Percentiles rank a stretch among this genome's conserved stretches.
Conservation (phyloP, 2,329 filamentous ascomycete genomes). For the Ophiostoma tasmaniense region DNA sequence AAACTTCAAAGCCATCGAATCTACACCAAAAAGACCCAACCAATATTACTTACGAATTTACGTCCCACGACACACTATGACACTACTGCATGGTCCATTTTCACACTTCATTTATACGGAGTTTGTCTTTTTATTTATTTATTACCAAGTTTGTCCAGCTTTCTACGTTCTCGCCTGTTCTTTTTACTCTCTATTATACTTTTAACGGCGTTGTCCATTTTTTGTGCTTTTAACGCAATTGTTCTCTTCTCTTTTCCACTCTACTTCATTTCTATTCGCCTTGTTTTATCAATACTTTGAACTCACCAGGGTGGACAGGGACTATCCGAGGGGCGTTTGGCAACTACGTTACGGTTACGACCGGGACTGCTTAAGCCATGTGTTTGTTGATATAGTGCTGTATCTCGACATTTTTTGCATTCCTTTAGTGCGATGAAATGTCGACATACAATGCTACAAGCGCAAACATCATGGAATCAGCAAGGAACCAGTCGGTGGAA, state of each 20-base stretch:
- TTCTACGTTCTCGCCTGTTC: not conserved
- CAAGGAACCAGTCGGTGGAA: not conserved
- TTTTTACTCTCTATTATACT: not conserved
- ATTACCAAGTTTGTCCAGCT: not conserved
- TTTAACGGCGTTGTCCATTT: not conserved
- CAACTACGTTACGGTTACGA: not conserved
- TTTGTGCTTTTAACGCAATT: not conserved
- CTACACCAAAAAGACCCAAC: conserved; percentile 2
- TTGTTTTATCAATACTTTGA: conserved; percentile 12
- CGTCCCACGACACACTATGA: conserved; percentile 3
- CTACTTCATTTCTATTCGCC: conserved; percentile 4
- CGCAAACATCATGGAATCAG: not conserved
- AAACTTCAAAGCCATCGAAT: not conserved
- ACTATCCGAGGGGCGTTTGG: not conserved
- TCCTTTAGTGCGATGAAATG: not conserved
- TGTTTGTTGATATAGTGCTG: not conserved
- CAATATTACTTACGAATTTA: conserved; percentile 2
- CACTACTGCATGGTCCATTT: not conserved
- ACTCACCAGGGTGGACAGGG: not conserved
- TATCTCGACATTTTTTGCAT: not conserved
- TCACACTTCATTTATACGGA: not conserved
- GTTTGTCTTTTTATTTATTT: not conserved
- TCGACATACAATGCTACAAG: not conserved
- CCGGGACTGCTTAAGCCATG: not conserved
- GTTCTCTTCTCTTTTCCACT: not conserved